Evolutionary conservation across 2,329 filamentous ascomycete genomes (phyloP).

Genomic region (Akanthomyces muscarius): DNA sequence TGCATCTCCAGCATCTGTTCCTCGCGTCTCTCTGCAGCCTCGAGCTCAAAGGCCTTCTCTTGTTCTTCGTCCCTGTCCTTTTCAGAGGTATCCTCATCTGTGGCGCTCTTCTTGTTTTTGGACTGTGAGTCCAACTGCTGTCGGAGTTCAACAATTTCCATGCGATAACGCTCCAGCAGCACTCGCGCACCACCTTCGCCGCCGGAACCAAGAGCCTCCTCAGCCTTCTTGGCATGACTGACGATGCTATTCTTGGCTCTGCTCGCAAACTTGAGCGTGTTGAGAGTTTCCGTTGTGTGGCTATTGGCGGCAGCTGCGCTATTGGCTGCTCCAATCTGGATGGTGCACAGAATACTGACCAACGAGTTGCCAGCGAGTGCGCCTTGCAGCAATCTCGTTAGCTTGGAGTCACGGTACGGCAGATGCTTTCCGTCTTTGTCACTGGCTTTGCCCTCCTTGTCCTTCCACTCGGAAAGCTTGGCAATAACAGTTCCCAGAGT

Average conservation of each 20-base stretch:
- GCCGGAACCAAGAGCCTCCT: constrained; percentile 76
- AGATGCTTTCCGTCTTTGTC: constrained; percentile 90
- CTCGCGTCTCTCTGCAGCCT: constrained; percentile 82
- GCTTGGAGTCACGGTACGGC: constrained; percentile 95
- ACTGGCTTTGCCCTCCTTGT: constrained; percentile 66
- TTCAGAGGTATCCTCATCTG: constrained; percentile 45
- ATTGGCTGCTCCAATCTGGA: constrained; percentile 77
- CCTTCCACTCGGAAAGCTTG: constrained; percentile 82
- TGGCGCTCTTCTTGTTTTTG: constrained; percentile 59
- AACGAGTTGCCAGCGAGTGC: constrained; percentile 90
- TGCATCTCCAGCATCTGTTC: constrained; percentile 99
- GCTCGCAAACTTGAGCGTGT: constrained; percentile 94
- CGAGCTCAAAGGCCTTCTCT: constrained; percentile 69
- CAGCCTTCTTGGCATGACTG: constrained; percentile 91
- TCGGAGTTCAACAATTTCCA: constrained; percentile 83
- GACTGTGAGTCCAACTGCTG: constrained; percentile 79
- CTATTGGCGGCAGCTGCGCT: constrained; percentile 66
- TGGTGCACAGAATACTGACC: constrained; percentile 95
- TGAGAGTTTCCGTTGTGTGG: constrained; percentile 84
- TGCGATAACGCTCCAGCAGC: constrained; percentile 84
- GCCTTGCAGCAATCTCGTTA: constrained; percentile 87
- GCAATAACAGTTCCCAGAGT: constrained; percentile 95
- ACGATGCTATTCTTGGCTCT: constrained; percentile 97
- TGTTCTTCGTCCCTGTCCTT: constrained; percentile 62
- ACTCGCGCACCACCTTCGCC: constrained; percentile 85